Evolutionary conservation across 495 filamentous ascomycete species (phyloP).

Genomic region (Astrothelium subdiscretum): DNA sequence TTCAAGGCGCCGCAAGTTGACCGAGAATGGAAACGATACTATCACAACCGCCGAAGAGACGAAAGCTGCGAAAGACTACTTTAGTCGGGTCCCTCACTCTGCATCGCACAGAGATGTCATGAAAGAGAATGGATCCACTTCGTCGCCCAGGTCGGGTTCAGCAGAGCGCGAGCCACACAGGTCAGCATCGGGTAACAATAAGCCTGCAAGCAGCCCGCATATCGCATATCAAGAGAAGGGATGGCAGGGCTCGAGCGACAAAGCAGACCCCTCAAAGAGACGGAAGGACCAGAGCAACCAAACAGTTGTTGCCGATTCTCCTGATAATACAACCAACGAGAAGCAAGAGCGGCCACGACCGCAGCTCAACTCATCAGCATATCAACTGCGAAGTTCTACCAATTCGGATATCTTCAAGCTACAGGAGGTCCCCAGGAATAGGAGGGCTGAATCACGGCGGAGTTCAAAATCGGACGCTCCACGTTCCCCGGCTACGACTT

Average conservation of each 20-base stretch:
- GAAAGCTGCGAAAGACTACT: conserved; percentile 21
- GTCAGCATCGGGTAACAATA: conserved; percentile 36
- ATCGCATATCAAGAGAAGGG: conserved; percentile 87
- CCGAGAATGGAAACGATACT: not conserved
- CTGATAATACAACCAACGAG: conserved; percentile 23
- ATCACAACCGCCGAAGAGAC: conserved; percentile 4
- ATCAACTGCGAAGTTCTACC: not conserved
- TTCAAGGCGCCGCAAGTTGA: conserved; percentile 11
- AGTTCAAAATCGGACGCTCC: conserved; percentile 45
- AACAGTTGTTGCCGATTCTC: conserved; percentile 10
- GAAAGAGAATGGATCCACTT: conserved; percentile 25
- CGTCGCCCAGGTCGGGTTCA: conserved; percentile 45
- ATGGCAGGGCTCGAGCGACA: conserved; percentile 40
- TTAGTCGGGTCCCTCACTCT: conserved; percentile 13
- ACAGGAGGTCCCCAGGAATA: conserved; percentile 61
- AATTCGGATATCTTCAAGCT: conserved; percentile 52
- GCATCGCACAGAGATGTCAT: conserved; percentile 21
- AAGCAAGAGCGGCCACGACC: conserved; percentile 27
- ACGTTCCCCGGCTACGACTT: conserved; percentile 5
- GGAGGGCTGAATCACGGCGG: conserved; percentile 50
- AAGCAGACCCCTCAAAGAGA: conserved; percentile 33
- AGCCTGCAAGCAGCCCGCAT: conserved; percentile 84
- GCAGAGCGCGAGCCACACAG: conserved; percentile 27
- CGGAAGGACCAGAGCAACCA: conserved; percentile 30
- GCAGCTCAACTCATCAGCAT: conserved; percentile 5